These are phyloP conservation scores for Moniliophthora roreri DNA, from an alignment of 1,284 basidiomycete genomes.

Conservation along the genomic window DNA sequence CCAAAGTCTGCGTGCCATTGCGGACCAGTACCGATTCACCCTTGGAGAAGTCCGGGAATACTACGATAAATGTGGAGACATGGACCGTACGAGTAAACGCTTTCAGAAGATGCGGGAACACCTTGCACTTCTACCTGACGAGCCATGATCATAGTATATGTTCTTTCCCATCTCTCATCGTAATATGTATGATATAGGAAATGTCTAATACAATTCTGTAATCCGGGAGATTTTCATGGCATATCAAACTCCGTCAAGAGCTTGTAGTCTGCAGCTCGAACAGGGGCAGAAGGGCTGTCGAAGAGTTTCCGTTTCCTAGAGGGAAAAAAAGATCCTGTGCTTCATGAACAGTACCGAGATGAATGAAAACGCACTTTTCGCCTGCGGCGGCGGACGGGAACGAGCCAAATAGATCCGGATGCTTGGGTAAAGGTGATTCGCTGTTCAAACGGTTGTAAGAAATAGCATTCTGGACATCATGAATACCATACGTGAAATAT, in stretches of 20 bases:
- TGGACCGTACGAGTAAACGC: constrained; percentile 57
- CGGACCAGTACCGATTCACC: constrained; percentile 64
- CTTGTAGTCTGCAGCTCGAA: constrained; percentile 63
- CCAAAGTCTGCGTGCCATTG: constrained; percentile 59
- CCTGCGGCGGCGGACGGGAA: constrained; percentile 98
- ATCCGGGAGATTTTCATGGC: background rate
- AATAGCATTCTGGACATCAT: constrained; percentile 10
- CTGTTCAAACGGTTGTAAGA: constrained; percentile 39
- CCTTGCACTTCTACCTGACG: constrained; percentile 39
- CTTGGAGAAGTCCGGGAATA: constrained; percentile 72
- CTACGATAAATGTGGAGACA: constrained; percentile 68
- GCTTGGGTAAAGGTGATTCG: constrained; percentile 93
- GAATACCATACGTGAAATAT: constrained; percentile 91
- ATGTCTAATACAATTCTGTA: background rate
- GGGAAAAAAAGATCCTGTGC: constrained; percentile 13
- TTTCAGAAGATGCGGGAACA: constrained; percentile 68
- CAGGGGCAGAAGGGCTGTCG: constrained; percentile 76
- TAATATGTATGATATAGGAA: too few species aligned
- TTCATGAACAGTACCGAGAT: constrained; percentile 1
- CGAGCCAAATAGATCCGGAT: constrained; percentile 95
- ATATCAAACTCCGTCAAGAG: constrained; percentile 46
- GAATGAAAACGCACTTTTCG: constrained; percentile 71
- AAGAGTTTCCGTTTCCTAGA: constrained; percentile 73
- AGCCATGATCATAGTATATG: constrained; percentile 19
- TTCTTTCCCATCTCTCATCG: too few species aligned